Evolutionary conservation across 805 yeast species (phyloP), one percentile per base, ranked within the genome.

Genomic region (Wickerhamiella parazyma): DNA sequence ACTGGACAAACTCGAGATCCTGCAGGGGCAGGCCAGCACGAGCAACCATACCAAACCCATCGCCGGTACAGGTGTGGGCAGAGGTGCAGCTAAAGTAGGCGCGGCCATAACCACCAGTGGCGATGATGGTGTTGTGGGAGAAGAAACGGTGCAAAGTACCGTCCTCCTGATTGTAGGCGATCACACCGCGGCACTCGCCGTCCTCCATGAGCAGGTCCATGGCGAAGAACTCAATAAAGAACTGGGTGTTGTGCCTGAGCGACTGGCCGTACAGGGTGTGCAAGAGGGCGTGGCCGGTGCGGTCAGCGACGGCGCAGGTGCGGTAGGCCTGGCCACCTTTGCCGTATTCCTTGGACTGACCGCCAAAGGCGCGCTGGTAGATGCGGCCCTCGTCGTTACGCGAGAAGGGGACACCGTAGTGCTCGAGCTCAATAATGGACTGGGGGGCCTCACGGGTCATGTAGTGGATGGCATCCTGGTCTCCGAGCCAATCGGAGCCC

Each of bases 41-140:
- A 41, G 96, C 69, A 49, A 86, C 97, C 98, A 89, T 89, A 54
- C 96, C 98, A 60, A 72, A 78, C 64, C 98, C 98, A 66, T 89
- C 98, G 72, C 98, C 98, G 45, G 98, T 89, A 76, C 98, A 89
- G 48, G 98, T 91, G 72, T 89, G 98, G 42, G 97, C 97, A 48
- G 97, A 87, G 51, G 98, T 89, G 74, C 97, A 89, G 11, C 95
- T 83, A 77, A 91, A 91, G 73, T 89, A 89, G 51, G 96, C 86
- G 69, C 98, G 80, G 49, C 98, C 98, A 66, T 82, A 89, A 46
- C 98, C 98, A 71, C 98, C 98, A 46, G 98, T 91, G 57, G 98
- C 98, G 54, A 89, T 77, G 51, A 89, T 80, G 45, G 98, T 89
- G 68, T 81, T 83, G 69, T 89, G 95, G 47, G 97, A 87, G 66